Conservation (phyloP, 2,329 filamentous ascomycete genomes). For the Akanthomyces muscarius region DNA sequence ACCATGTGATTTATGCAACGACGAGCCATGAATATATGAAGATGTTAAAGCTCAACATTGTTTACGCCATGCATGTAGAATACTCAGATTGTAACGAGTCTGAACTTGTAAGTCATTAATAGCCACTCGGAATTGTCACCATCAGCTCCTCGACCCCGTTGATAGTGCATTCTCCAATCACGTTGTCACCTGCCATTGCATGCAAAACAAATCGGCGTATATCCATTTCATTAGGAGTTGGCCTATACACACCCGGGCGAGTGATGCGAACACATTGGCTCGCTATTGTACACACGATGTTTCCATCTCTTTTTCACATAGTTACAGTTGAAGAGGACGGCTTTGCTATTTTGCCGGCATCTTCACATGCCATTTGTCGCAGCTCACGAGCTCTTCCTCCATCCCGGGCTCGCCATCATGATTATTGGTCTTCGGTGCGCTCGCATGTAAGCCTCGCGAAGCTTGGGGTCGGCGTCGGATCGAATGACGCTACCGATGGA, state of each 20-base stretch:
- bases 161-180: background rate
- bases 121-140: too few relatives aligned
- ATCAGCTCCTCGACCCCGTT: background rate
- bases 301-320: constrained; percentile 11
- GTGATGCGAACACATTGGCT: constrained; percentile 1
- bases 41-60: background rate
- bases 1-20: too few relatives aligned
- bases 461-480: constrained; percentile 76
- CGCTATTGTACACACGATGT: constrained; percentile 23
- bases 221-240: constrained; percentile 1
- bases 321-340: constrained; percentile 49
- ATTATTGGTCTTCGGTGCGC: constrained; percentile 73
- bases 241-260: constrained; percentile 10
- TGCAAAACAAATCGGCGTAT: background rate
- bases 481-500: constrained; percentile 95
- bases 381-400: constrained; percentile 28
- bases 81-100: too few relatives aligned
- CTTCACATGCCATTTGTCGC: constrained; percentile 18
- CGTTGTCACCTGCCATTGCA: background rate
- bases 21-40: background rate
- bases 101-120: too few relatives aligned
- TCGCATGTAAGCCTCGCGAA: constrained; percentile 70
- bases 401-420: constrained; percentile 35
- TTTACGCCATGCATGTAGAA: background rate
- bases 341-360: constrained; percentile 25